These are phyloP conservation scores for Colletotrichum lentis DNA, from an alignment of 2,329 filamentous ascomycete genomes.

Conservation along the genomic window DNA sequence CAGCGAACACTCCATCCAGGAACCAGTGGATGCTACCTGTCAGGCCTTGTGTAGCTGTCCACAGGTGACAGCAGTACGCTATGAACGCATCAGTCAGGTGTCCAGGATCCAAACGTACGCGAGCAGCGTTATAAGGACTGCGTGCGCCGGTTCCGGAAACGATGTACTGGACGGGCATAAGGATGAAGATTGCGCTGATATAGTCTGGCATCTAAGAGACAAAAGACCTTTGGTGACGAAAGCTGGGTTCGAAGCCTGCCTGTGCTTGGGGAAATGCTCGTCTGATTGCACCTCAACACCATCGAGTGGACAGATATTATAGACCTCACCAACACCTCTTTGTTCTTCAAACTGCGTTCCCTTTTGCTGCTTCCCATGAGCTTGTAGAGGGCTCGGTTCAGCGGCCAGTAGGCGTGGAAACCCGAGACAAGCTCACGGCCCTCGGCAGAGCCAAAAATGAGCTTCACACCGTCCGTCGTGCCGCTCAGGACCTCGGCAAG, in stretches of 20 bases:
- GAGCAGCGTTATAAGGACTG: neutral
- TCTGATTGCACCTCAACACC: neutral
- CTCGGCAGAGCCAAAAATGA: constrained; percentile 51
- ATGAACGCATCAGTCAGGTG: neutral
- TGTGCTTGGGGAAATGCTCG: neutral
- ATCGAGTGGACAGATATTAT: neutral
- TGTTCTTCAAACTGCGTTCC: neutral
- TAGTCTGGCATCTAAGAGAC: neutral
- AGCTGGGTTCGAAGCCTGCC: too few species aligned
- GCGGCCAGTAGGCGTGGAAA: constrained; percentile 49
- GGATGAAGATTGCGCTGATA: neutral
- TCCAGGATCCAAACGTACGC: neutral
- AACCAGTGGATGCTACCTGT: neutral
- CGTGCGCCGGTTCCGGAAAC: too few species aligned
- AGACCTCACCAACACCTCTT: neutral
- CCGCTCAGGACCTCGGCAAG: constrained; percentile 46
- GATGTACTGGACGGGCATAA: neutral
- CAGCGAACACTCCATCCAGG: neutral
- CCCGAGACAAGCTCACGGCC: constrained; percentile 47
- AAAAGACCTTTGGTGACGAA: neutral
- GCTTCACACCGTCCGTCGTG: constrained; percentile 48
- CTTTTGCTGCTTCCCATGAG: constrained; percentile 43
- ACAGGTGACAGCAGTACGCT: neutral
- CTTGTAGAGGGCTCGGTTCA: constrained; percentile 47
- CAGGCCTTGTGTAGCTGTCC: neutral